A percentile compares a stretch with the other conserved stretches of the same genome.
Conservation (phyloP, 1,284 basidiomycete genomes). For the Sparassis latifolia region DNA sequence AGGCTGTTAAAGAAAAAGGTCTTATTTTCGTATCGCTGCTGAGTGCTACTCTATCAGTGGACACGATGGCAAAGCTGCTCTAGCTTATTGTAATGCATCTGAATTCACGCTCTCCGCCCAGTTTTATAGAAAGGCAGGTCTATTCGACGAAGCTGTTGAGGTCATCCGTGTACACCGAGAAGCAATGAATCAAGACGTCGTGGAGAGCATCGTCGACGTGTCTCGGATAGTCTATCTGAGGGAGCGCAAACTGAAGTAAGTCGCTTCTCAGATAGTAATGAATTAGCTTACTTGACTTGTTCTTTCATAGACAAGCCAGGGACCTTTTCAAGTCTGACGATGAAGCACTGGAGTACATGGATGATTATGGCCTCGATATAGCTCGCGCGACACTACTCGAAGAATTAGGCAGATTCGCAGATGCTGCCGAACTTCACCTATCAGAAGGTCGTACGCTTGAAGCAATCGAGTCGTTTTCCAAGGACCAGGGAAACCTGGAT, state of each 20-base stretch:
- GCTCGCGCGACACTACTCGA: conserved; percentile 47
- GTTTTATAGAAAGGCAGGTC: conserved; percentile 40
- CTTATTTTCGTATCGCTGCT: conserved; percentile 44
- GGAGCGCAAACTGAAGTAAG: conserved; percentile 38
- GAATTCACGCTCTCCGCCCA: conserved; percentile 41
- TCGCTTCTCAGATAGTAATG: conserved; percentile 4
- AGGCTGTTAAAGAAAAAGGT: conserved; percentile 20
- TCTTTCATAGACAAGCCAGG: conserved; percentile 35
- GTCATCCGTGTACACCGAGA: conserved; percentile 32
- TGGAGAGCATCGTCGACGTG: conserved; percentile 37
- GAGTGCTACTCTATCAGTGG: conserved; percentile 43
- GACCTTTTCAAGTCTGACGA: conserved; percentile 45
- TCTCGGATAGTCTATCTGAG: conserved; percentile 49
- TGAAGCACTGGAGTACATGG: conserved; percentile 51
- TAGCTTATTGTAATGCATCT: conserved; percentile 35
- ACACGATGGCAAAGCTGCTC: conserved; percentile 38
- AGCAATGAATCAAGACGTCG: conserved; percentile 29
- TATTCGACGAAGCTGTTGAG: conserved; percentile 48
- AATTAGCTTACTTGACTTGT: background rate
- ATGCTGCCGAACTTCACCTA: conserved; percentile 54
- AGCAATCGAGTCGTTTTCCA: conserved; percentile 42
- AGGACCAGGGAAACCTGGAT: conserved; percentile 19
- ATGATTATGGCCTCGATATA: conserved; percentile 47
- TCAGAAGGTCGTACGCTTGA: conserved; percentile 41
- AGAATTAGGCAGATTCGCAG: conserved; percentile 33